Base-by-base conservation (phyloP, 345 rosid species). In the Eucalyptus coolabah region DNA sequence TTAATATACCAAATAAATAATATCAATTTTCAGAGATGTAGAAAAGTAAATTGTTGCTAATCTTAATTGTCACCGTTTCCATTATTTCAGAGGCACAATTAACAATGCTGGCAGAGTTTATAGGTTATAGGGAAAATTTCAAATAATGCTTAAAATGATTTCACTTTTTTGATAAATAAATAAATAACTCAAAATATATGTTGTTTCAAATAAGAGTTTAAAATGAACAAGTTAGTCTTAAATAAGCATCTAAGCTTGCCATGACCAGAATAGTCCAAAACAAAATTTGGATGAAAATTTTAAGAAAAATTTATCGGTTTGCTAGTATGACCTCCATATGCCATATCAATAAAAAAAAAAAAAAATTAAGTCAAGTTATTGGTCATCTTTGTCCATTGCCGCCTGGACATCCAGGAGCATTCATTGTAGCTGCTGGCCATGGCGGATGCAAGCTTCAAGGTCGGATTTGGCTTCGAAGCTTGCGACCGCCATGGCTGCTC, bases 131-230 rank as follows among this genome's bases (percentile, higher is more conserved):
- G 30, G 30, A 56, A 56, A 56, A 9, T 60, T 30, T 60, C 32
- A 12, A 60, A 60, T 60, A 60, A 28, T 1, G 4, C 15, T 60
- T 12, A 13, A 60, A 63, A 13, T 60, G 15, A 63, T 1, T 0
- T 63, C 17, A 28, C 8, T 63, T 63, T 63, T 13, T 13, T 53
- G 4, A 53, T 19, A 53, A 63, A 12, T 23, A 24, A 24, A 63
- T 5, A 6, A 63, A 13, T 53, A 28, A 12, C 1, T 63, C 4
- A 30, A 63, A 13, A 30, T 14, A 30, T 2, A 63, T 63, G 0
- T 30, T 13, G 0, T 63, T 63, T 63, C 5, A 30, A 63, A 30
- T 30, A 12, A 63, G 2, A 12, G 2, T 1, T 0, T 13, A 13
- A 63, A 30, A 1, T 63, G 1, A 6, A 63, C 2, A 63, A 30